Evolutionary conservation across 345 rosid species (phyloP).

Genomic region (Populus deltoides): DNA sequence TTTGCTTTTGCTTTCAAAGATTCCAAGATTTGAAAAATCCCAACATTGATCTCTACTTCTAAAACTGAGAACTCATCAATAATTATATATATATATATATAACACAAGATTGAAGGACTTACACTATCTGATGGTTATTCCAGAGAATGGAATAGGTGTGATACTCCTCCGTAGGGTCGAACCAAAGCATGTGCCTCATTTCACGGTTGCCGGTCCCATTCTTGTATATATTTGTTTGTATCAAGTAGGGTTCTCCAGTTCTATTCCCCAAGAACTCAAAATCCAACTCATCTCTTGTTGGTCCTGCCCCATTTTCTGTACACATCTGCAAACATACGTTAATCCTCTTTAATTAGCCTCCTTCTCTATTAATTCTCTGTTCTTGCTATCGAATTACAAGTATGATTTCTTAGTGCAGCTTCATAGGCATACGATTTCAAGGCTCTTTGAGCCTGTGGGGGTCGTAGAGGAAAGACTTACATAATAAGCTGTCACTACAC

Average conservation of each 20-base stretch:
- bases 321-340: slow-evolving; percentile 62
- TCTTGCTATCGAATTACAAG: background rate
- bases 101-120: slow-evolving; percentile 19
- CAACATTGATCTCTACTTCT: too few relatives aligned
- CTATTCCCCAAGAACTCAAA: slow-evolving; percentile 95
- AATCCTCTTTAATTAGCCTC: background rate
- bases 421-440: too few relatives aligned
- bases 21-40: too few relatives aligned
- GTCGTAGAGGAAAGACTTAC: slow-evolving; percentile 31
- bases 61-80: background rate
- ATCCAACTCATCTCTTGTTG: slow-evolving; percentile 89
- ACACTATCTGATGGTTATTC: slow-evolving; percentile 76
- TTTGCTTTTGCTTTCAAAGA: background rate
- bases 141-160: slow-evolving; percentile 80
- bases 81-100: background rate
- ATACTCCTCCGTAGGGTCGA: slow-evolving; percentile 84
- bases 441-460: background rate
- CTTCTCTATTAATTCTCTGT: background rate
- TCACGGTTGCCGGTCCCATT: slow-evolving; percentile 86
- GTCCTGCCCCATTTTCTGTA: slow-evolving; percentile 87
- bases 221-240: slow-evolving; percentile 89
- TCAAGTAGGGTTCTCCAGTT: slow-evolving; percentile 76
- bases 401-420: background rate
- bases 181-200: slow-evolving; percentile 95
- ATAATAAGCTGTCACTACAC: slow-evolving; percentile 94